A percentile compares a stretch with the other conserved stretches of the same genome.
phyloP scores from a whole-genome alignment of 208 protist species.

The Crithidia fasciculata region DNA sequence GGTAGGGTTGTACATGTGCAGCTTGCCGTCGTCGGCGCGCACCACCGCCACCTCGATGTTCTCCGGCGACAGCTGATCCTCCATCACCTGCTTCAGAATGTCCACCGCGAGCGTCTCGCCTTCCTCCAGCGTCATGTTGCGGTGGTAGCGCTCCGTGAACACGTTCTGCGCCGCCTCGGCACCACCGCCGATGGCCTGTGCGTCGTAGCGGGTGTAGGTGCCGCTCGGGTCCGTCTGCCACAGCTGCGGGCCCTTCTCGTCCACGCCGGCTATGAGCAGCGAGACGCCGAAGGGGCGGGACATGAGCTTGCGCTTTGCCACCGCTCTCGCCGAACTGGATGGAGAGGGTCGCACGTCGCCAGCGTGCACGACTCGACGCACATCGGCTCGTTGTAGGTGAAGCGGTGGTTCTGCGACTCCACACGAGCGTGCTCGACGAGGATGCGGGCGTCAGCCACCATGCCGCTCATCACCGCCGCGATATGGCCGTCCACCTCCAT shows the following conservation, averaged over 20 bases:
- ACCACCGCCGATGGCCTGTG: constrained; percentile 98
- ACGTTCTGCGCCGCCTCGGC: constrained; percentile 98
- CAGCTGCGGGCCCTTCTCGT: constrained; percentile 96
- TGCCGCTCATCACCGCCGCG: constrained; percentile 96
- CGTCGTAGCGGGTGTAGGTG: constrained; percentile 96
- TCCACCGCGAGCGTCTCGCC: constrained; percentile 95
- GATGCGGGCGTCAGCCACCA: constrained; percentile 98
- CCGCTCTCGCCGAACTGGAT: constrained; percentile 97
- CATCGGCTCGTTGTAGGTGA: constrained; percentile 99
- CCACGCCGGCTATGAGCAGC: constrained; percentile 98
- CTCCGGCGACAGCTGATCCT: constrained; percentile 97
- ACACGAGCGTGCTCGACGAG: constrained; percentile 98
- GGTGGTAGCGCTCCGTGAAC: constrained; percentile 98
- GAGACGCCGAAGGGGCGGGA: constrained; percentile 99
- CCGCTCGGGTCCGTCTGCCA: constrained; percentile 98
- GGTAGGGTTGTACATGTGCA: constrained; percentile 91
- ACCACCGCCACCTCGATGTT: constrained; percentile 98
- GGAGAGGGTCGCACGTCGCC: constrained; percentile 97
- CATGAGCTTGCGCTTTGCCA: constrained; percentile 89
- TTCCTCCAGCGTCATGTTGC: constrained; percentile 96
- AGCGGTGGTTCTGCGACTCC: constrained; percentile 99
- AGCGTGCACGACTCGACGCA: constrained; percentile 96
- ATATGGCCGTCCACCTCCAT: constrained; percentile 98
- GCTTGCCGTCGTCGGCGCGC: constrained; percentile 71
- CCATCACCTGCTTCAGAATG: constrained; percentile 99